A percentile compares a stretch with the other conserved stretches of the same genome.
These are phyloP conservation scores for Herpetospermum pedunculosum DNA, from an alignment of 306 rosid genomes.

Conservation along the genomic window DNA sequence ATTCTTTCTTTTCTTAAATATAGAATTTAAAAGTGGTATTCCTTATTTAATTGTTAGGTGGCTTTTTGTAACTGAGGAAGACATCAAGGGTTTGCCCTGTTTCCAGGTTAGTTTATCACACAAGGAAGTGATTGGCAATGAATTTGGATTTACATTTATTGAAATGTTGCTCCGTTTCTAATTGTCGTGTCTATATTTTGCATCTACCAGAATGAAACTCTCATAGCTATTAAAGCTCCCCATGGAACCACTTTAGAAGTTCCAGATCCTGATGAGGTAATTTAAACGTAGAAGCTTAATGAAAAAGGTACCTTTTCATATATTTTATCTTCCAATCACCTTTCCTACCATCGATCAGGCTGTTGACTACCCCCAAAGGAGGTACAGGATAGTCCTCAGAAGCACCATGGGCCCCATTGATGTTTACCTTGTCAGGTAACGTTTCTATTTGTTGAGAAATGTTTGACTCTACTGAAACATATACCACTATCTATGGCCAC, in stretches of 20 bases:
- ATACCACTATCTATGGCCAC: constrained; percentile 14
- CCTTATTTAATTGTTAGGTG: constrained; percentile 34
- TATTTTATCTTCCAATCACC: constrained; percentile 20
- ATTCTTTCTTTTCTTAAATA: not conserved
- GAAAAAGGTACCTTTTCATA: not conserved
- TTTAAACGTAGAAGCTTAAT: constrained; percentile 11
- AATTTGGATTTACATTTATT: not conserved
- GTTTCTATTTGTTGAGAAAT: not conserved
- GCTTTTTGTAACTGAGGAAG: constrained; percentile 95
- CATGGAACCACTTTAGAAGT: constrained; percentile 97
- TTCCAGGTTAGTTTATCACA: constrained; percentile 48
- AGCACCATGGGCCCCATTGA: constrained; percentile 98
- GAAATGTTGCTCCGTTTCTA: not conserved
- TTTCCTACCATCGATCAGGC: constrained; percentile 39
- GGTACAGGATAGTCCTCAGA: constrained; percentile 88
- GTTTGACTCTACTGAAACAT: not conserved
- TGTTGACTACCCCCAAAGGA: constrained; percentile 90
- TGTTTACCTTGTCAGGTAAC: constrained; percentile 94
- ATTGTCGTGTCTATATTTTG: not conserved
- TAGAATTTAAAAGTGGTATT: not conserved
- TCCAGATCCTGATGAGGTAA: constrained; percentile 98
- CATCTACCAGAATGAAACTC: constrained; percentile 76
- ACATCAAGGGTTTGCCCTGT: constrained; percentile 83
- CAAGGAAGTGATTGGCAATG: not conserved
- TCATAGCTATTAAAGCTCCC: constrained; percentile 97